Evolutionary conservation across 1,284 basidiomycete species (phyloP).

Genomic region (Naganishia albida): DNA sequence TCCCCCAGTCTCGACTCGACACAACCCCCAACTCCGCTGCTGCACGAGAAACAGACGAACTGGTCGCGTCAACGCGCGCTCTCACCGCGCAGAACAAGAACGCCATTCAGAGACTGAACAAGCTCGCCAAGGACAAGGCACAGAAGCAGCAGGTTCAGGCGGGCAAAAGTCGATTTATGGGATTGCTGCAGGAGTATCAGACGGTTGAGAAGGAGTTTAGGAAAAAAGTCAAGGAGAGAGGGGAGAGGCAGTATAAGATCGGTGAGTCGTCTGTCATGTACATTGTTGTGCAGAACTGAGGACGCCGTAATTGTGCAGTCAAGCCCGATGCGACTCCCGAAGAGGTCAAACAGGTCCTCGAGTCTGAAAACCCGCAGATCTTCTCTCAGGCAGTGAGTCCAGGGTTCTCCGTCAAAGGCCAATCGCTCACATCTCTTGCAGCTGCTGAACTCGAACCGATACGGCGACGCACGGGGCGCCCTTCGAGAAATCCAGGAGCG

Average conservation of each 20-base stretch:
- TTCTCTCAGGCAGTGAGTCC: constrained; percentile 79
- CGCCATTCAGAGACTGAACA: constrained; percentile 75
- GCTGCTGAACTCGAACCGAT: constrained; percentile 79
- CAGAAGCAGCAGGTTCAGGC: constrained; percentile 74
- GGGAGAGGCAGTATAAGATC: constrained; percentile 96
- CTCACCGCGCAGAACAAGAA: constrained; percentile 73
- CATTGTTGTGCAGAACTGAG: background rate
- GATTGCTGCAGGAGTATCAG: constrained; percentile 64
- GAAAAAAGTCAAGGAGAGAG: constrained; percentile 87
- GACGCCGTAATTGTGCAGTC: constrained; percentile 57
- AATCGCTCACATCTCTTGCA: constrained; percentile 44
- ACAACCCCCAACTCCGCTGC: constrained; percentile 40
- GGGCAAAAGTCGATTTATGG: constrained; percentile 55
- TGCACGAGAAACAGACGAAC: constrained; percentile 60
- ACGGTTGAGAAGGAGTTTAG: constrained; percentile 90
- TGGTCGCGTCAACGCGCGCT: constrained; percentile 74
- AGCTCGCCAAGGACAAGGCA: constrained; percentile 71
- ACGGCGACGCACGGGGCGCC: constrained; percentile 78
- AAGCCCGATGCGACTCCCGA: constrained; percentile 86
- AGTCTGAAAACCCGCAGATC: constrained; percentile 76
- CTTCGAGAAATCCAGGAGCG: constrained; percentile 88
- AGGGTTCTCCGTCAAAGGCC: background rate
- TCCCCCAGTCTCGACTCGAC: constrained; percentile 50
- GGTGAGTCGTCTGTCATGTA: constrained; percentile 57
- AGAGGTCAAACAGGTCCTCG: constrained; percentile 75